phyloP scores from a whole-genome alignment of 768 basidiomycete genomes.

The Amanita phalloides region DNA sequence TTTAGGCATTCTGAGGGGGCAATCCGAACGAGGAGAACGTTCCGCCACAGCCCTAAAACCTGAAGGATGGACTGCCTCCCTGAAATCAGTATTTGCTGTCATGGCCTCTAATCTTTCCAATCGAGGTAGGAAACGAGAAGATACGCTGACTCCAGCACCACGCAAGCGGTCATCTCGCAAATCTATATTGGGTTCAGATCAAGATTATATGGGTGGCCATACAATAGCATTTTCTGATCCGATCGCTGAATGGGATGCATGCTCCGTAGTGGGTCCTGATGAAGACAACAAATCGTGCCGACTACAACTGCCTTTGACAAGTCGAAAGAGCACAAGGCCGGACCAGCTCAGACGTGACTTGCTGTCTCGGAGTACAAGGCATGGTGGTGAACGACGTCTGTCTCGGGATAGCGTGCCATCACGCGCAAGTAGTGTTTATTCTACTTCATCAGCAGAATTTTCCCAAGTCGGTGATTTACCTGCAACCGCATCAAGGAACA shows the following conservation, averaged over 20 bases:
- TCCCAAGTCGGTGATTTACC: neutral
- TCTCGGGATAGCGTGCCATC: conserved; percentile 9
- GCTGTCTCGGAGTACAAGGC: conserved; percentile 3
- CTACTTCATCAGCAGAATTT: conserved; percentile 10
- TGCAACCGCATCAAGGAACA: neutral
- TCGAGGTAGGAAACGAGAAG: conserved; percentile 8
- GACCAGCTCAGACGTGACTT: conserved; percentile 4
- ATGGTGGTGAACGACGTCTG: neutral
- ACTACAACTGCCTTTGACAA: conserved; percentile 8
- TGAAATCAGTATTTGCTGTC: conserved; percentile 36
- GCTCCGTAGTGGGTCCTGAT: neutral
- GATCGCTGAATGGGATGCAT: neutral
- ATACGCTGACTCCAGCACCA: conserved; percentile 15
- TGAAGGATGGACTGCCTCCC: conserved; percentile 30
- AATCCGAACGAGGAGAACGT: neutral
- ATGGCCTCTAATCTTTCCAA: conserved; percentile 32
- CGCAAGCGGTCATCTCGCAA: conserved; percentile 12
- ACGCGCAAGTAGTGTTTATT: conserved; percentile 16
- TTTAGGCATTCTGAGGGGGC: neutral
- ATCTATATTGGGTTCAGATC: conserved; percentile 8
- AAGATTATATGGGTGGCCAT: neutral
- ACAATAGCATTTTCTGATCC: neutral
- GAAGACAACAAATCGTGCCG: neutral
- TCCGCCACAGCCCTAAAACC: conserved; percentile 5
- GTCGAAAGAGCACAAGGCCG: conserved; percentile 9